Base-by-base conservation (phyloP, 495 filamentous ascomycete genomes). In the Penicillium subrubescens region DNA sequence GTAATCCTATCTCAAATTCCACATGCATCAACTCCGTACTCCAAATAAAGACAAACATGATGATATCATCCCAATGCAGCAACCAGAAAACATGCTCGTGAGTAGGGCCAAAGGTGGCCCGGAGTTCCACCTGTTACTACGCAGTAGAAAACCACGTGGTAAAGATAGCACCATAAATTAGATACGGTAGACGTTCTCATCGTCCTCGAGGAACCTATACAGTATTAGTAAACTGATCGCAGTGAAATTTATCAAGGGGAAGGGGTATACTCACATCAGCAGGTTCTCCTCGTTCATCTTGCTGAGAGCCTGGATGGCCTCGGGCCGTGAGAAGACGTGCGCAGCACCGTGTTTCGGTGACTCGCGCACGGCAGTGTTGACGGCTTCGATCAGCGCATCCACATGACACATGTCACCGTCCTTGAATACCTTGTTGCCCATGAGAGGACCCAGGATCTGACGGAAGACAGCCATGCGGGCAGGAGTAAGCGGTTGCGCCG, bases 251-350 rank as follows among this genome's bases (percentile, higher is more conserved):
- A 57, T 17, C n/a, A 33, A 14, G 31, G 19, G 8, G 19, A 50
- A 27, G 41, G 39, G 50, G 33, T 41, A 27, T 27, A 89, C 91
- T 88, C 78, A 97, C 96, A 98, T 98, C 76, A 99, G 88, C 79
- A 92, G 86, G 72, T 97, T 97, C 74, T 82, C 80, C 50, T 89
- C 88, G 62, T 90, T 89, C 92, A 99, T 90, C 71, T 79, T 85
- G 74, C 84, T 83, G 69, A 99, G 75, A 56, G 92, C 94, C 75
- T 85, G 80, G 57, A 90, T 77, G 3, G 91, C 93, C 79, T 99
- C 96, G 1, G 79, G 76, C 31, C 83, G 81, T 39, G 79, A 83
- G 80, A 97, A 98, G 43, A 79, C 73, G 17, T 77, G 78, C 70
- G 60, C 73, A 64, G 75, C 80, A 35, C 77, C 83, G n/a, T 71